phyloP scores from a whole-genome alignment of 306 rosid genomes.

The Cicer cuneatum region DNA sequence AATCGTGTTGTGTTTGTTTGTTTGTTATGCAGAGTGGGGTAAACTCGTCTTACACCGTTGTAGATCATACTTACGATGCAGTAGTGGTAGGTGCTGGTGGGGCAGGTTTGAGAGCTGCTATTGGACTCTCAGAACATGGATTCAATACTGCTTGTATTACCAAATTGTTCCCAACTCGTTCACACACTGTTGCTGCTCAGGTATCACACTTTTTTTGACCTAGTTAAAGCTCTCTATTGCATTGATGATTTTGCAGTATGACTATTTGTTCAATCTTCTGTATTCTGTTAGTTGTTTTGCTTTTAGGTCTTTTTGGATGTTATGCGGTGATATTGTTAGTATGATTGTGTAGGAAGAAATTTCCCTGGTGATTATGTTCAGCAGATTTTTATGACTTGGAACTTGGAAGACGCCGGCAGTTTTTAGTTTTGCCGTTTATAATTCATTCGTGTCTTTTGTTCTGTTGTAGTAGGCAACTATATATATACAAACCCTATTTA shows the following conservation, averaged over 20 bases:
- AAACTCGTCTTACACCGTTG: constrained; percentile 75
- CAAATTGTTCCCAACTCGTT: constrained; percentile 97
- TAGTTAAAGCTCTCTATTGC: background rate
- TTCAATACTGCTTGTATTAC: constrained; percentile 97
- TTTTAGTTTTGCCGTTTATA: background rate
- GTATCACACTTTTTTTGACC: constrained; percentile 34
- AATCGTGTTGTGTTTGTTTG: constrained; percentile 38
- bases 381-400: background rate
- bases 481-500: background rate
- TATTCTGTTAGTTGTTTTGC: background rate
- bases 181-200: constrained; percentile 99
- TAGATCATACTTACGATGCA: constrained; percentile 91
- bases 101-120: constrained; percentile 95
- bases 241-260: background rate
- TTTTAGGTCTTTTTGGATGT: constrained; percentile 1
- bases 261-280: background rate
- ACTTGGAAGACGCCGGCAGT: background rate
- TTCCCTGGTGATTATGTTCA: constrained; percentile 4
- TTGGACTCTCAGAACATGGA: constrained; percentile 94
- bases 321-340: background rate
- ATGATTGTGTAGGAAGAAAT: background rate
- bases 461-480: background rate
- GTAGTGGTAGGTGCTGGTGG: constrained; percentile 98
- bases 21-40: constrained; percentile 60
- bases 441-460: background rate